phyloP scores from a whole-genome alignment of 208 protist genomes.

The Leptomonas pyrrhocoris region DNA sequence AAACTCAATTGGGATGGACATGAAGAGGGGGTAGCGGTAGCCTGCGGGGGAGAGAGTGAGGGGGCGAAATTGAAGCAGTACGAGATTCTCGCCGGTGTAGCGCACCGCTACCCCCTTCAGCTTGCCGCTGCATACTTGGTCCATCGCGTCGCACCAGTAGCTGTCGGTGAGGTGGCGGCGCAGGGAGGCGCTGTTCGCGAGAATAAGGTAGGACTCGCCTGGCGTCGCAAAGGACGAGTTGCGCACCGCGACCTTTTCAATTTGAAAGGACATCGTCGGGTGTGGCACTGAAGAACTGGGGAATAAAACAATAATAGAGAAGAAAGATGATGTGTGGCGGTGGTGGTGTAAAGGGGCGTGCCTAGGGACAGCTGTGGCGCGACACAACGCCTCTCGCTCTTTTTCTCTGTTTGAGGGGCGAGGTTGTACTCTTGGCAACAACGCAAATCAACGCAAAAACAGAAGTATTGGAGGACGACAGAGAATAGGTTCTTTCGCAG shows the following conservation, averaged over 20 bases:
- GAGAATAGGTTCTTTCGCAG: no score
- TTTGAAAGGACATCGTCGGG: conserved; percentile 44
- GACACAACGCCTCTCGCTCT: no score
- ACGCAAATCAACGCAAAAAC: no score
- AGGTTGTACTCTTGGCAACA: no score
- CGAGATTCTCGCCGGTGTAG: conserved; percentile 87
- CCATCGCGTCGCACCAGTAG: conserved; percentile 91
- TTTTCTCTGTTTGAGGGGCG: conserved; percentile 1
- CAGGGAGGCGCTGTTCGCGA: conserved; percentile 72
- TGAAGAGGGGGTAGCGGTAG: conserved; percentile 87
- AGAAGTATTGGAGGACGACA: no score
- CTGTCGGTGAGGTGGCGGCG: conserved; percentile 84
- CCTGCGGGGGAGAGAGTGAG: conserved; percentile 70
- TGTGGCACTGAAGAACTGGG: not conserved
- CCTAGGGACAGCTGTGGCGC: no score
- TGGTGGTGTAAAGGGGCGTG: no score
- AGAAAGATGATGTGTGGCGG: not conserved
- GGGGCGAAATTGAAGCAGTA: conserved; percentile 86
- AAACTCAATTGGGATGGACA: conserved; percentile 91
- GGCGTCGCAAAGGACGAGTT: conserved; percentile 75
- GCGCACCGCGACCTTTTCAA: conserved; percentile 24
- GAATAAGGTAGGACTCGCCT: conserved; percentile 72
- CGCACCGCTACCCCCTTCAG: conserved; percentile 83
- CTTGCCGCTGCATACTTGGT: conserved; percentile 87
- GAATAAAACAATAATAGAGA: conserved; percentile 22